These are phyloP conservation scores for Sonneratia caseolaris DNA, from an alignment of 345 rosid genomes.

Conservation along the genomic window DNA sequence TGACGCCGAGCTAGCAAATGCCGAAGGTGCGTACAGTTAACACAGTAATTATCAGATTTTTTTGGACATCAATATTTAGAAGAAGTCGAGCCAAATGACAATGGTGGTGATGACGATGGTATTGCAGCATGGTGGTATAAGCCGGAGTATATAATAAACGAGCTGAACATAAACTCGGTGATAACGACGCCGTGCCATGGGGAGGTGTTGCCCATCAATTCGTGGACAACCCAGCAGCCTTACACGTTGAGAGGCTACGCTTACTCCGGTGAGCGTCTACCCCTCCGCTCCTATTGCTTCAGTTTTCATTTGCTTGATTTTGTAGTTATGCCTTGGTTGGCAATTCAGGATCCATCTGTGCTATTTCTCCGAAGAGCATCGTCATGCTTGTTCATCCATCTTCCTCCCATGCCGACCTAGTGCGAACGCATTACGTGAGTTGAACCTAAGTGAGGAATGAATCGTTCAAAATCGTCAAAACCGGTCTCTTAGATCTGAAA, in stretches of 20 bases:
- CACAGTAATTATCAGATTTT: neutral
- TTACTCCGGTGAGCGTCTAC: constrained; percentile 54
- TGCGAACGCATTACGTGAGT: too few relatives aligned
- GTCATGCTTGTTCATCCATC: too few relatives aligned
- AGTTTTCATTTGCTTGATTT: too few relatives aligned
- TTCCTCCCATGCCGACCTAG: too few relatives aligned
- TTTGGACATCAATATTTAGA: neutral
- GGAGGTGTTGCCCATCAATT: constrained; percentile 71
- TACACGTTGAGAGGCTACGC: constrained; percentile 75
- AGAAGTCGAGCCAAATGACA: neutral
- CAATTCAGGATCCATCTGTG: too few relatives aligned
- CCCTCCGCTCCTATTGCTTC: too few relatives aligned
- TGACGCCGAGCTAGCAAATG: constrained; percentile 79
- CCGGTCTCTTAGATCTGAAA: too few relatives aligned
- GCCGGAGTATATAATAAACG: constrained; percentile 75
- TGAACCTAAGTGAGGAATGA: too few relatives aligned
- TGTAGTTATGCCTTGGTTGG: too few relatives aligned
- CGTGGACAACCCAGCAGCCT: constrained; percentile 75
- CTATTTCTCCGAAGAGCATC: too few relatives aligned
- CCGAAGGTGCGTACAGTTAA: constrained; percentile 43
- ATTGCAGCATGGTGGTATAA: constrained; percentile 89
- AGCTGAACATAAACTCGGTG: constrained; percentile 79
- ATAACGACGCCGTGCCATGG: constrained; percentile 82
- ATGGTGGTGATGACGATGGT: neutral
- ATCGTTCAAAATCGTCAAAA: too few relatives aligned